Evolutionary conservation across 2,329 filamentous ascomycete genomes (phyloP), one percentile per base, ranked within the genome.

Genomic region (Aspergillus neotritici): DNA sequence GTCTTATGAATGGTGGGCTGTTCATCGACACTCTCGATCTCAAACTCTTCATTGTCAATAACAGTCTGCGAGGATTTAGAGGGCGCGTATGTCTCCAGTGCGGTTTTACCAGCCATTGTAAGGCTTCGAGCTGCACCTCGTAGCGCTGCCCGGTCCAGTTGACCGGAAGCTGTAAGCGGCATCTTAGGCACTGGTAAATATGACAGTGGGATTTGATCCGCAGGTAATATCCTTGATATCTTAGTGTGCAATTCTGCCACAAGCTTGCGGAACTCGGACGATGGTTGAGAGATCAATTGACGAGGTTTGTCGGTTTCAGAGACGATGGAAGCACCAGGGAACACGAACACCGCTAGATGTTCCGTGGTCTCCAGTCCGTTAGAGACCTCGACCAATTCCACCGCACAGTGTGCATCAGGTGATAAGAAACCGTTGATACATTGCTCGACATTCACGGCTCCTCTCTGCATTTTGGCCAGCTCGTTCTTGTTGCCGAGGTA

Each of bases 151-250:
- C 55, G 59, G 47, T 67, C 60, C 39, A 63, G 54, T 47, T 64
- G 68, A 17, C 65, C 64, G 41, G 52, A 50, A 0, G 52, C 28
- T 11, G 55, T 61, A 2, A 66, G 41, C 1, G 67, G 67, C 21
- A 67, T 52, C 4, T 53, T 43, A 4, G 54, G 49, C 8, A 68
- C 46, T 3, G 60, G 60, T 14, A 68, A 53, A 15, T 61, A 69
- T 14, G 56, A 40, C 41, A 49, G 58, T 14, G 67, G 67, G 12
- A 68, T 54, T 55, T 66, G 65, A 43, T 54, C 62, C 15, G 43
- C 41, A 13, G 65, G 58, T 14, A 68, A 48, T 5, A 38, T 47
- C 17, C 48, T 52, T 5, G 47, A 48, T 21, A 67, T 40, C 28
- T 58, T 46, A 10, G 34, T 42, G 34, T 57, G 50, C 6, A 63